phyloP scores from a whole-genome alignment of 495 filamentous ascomycete genomes.

The Talaromyces nanjingensis region DNA sequence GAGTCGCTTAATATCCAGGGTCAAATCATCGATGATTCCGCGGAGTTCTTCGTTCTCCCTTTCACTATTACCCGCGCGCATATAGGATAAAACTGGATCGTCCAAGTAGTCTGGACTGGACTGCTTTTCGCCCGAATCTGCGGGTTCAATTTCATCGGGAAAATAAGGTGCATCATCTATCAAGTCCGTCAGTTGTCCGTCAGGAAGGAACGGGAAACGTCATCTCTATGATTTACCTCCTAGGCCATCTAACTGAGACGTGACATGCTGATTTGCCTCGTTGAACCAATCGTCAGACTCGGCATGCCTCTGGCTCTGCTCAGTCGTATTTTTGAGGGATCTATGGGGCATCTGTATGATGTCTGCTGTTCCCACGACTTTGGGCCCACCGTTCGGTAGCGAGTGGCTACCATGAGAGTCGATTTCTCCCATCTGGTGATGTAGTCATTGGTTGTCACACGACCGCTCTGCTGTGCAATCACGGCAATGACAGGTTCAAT shows the following conservation, averaged over 20 bases:
- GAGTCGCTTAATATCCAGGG: slow-evolving; percentile 61
- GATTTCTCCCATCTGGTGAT: not conserved
- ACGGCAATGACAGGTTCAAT: not conserved
- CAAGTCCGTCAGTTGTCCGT: not conserved
- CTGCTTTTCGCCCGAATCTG: slow-evolving; percentile 13
- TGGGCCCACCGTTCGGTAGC: not conserved
- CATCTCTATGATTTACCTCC: not conserved
- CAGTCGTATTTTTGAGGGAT: not conserved
- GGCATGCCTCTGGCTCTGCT: not conserved
- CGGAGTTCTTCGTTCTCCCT: slow-evolving; percentile 53
- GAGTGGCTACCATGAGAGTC: not conserved
- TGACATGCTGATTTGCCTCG: slow-evolving; percentile 19
- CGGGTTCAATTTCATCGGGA: slow-evolving; percentile 15
- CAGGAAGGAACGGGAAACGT: not conserved
- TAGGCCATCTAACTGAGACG: slow-evolving; percentile 1
- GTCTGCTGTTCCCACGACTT: not conserved
- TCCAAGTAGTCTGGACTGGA: slow-evolving; percentile 9
- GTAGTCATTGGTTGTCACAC: not conserved
- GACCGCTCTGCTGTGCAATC: not conserved
- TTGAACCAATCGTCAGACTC: slow-evolving; percentile 19
- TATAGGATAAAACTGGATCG: slow-evolving; percentile 13
- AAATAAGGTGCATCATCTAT: slow-evolving; percentile 50
- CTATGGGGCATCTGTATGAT: not conserved
- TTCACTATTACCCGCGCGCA: slow-evolving; percentile 29
- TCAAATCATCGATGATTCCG: slow-evolving; percentile 67